A percentile compares a stretch with the other conserved stretches of the same genome.
Conservation (phyloP, 2,329 filamentous ascomycete genomes). For the Colletotrichum phormii region DNA sequence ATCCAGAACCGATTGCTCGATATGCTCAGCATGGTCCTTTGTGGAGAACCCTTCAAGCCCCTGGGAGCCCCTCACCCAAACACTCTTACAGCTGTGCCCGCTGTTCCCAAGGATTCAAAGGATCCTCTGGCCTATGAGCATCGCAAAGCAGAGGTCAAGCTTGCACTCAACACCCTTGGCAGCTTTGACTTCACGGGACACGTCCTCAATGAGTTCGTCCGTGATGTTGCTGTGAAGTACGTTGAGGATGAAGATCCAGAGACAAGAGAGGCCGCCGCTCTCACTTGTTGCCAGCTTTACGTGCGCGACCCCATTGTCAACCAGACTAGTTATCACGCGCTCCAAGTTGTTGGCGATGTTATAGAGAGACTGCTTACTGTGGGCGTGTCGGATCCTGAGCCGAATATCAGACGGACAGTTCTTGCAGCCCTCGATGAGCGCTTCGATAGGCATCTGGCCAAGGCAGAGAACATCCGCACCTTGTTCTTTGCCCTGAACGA, state of each 20-base stretch:
- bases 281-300: constrained; percentile 98
- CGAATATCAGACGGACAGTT: constrained; percentile 89
- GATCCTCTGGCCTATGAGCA: constrained; percentile 85
- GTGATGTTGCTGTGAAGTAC: constrained; percentile 97
- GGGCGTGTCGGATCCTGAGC: constrained; percentile 90
- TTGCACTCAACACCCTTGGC: constrained; percentile 94
- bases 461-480: constrained; percentile 96
- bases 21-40: constrained; percentile 93
- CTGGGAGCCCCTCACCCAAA: constrained; percentile 89
- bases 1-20: constrained; percentile 96
- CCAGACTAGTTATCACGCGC: constrained; percentile 95
- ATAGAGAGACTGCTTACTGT: constrained; percentile 97
- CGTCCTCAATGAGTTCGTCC: constrained; percentile 97
- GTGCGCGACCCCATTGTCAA: constrained; percentile 97
- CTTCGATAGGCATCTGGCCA: constrained; percentile 96
- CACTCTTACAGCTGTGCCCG: constrained; percentile 81
- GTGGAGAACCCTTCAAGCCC: constrained; percentile 90
- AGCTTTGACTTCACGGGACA: constrained; percentile 96
- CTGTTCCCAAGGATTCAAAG: constrained; percentile 88
- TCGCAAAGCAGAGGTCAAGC: constrained; percentile 86
- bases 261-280: constrained; percentile 91
- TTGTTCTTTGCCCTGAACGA: constrained; percentile 97
- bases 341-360: constrained; percentile 97
- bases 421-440: constrained; percentile 89
- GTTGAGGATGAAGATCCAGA: constrained; percentile 96